Evolutionary conservation across 495 filamentous ascomycete species (phyloP), one percentile per base, ranked within the genome.

Genomic region (Annulohypoxylon bovei): DNA sequence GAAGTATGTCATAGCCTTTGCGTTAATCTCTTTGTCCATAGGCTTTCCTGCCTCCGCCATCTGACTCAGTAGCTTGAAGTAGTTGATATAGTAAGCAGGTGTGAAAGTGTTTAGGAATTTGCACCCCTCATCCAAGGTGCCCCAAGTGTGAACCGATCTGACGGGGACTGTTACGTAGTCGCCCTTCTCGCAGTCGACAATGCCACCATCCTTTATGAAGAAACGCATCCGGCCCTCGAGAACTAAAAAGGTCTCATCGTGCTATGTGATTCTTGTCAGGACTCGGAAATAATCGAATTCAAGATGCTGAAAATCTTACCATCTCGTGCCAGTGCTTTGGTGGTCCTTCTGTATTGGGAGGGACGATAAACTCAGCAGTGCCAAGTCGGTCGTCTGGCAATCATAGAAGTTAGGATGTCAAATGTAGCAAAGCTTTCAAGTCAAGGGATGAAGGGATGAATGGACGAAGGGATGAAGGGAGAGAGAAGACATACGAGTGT

Each of bases 81-180:
- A 54, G 27, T 54, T 54, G 50, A 54, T 54, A 54, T 54, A 54
- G 7, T 54, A 54, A 54, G 50, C 14, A 35, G 50, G 50, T 11
- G 50, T 54, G n/a, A 54, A 54, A 3, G 50, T 54, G 50, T 54
- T 54, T 1, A 54, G 9, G 27, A 54, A 54, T 28, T n/a, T 54
- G n/a, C 27, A 35, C 11, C 28, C 50, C 9, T 54, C 50, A 11
- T 35, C 50, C 3, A 35, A 54, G 8, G 28, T 23, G 28, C 23
- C 28, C 20, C n/a, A 35, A 28, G 50, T 54, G 50, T 54, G 50
- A 1, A 27, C 20, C 5, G 50, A 32, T n/a, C 50, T 28, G 14
- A 54, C 28, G 2, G 50, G 50, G 1, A 54, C 50, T 20, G 50
- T 54, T 20, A 54, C 28, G 8, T 54, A 54, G 30, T 54, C 50